A percentile compares a stretch with the other conserved stretches of the same genome.
Evolutionary conservation across 768 basidiomycete species (phyloP).

Genomic region (Flagelloscypha sp.): DNA sequence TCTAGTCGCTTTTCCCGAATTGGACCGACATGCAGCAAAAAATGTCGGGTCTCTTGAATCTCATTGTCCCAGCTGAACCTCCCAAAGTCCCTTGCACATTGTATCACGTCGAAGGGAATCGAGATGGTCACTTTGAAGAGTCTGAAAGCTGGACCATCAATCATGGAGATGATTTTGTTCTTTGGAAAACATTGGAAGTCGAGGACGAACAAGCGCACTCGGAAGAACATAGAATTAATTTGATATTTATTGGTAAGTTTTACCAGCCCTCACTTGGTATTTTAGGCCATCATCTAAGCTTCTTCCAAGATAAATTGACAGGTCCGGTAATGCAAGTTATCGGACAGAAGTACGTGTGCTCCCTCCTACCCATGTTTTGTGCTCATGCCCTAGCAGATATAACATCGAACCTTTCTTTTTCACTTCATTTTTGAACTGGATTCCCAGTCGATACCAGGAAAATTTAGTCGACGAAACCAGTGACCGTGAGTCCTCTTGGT

Average conservation of each 20-base stretch:
- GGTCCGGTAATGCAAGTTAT: conserved; percentile 25
- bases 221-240: conserved; percentile 9
- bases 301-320: conserved; percentile 26
- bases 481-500: conserved; percentile 47
- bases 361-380: too few species aligned
- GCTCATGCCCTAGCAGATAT: too few species aligned
- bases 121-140: neutral
- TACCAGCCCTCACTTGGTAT: neutral
- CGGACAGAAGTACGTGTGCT: conserved; percentile 21
- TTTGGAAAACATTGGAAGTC: neutral
- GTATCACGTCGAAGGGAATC: neutral
- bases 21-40: conserved; percentile 21
- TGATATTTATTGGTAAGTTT: conserved; percentile 8
- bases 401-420: conserved; percentile 59
- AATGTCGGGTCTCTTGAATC: neutral
- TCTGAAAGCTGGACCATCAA: conserved; percentile 1
- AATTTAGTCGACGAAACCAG: conserved; percentile 27
- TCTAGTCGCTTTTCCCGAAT: conserved; percentile 21
- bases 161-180: neutral
- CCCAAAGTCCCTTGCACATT: neutral
- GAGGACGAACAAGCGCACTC: conserved; percentile 10
- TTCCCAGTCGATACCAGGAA: conserved; percentile 58
- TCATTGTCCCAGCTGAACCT: neutral
- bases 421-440: conserved; percentile 57
- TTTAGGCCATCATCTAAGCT: neutral